Evolutionary conservation across 2,329 filamentous ascomycete species (phyloP), one percentile per base, ranked within the genome.

Genomic region (Diaporthe nobilis): DNA sequence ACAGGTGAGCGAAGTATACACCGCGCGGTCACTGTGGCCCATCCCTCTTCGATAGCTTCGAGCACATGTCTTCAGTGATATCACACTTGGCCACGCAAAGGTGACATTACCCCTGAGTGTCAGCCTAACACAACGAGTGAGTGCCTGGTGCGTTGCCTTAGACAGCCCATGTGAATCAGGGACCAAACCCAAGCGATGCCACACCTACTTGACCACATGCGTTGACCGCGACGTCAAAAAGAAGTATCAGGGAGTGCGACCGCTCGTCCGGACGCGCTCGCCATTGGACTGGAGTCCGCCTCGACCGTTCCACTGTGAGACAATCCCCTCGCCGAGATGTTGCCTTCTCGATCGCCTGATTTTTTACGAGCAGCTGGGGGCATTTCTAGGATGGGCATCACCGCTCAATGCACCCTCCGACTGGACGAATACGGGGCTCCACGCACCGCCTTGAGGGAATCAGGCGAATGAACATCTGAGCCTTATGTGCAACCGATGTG

Each of bases 221-320:
- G 37, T 10, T 55, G 49, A 28, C 39, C 22, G 58, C 37, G n/a
- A 73, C 22, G 37, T 57, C 25, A 7, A 65, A 37, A n/a, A 22
- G 34, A n/a, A 63, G 44, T 25, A 12, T 44, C 58, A 65, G 34
- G 15, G 58, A 31, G 25, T 61, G 55, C 10, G n/a, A 31, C 71
- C 44, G 47, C 71, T 55, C 28, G 49, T 42, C 22, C 47, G n/a
- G n/a, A 42, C 2, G 39, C 22, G 13, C 71, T 73, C 28, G 28
- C 10, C 71, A 55, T 37, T 34, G 58, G 47, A 22, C 9, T 31
- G 34, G 22, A 68, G 31, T 25, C 49, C 65, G 34, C 49, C 49
- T 70, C 34, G 4, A n/a, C 13, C 47, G 65, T 70, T 70, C 47
- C 65, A 70, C 65, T 25, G 49, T 70, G 65, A 55, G 47, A 70